Conservation (phyloP, 2,329 filamentous ascomycete genomes). For the Curvularia eragrostidis region DNA sequence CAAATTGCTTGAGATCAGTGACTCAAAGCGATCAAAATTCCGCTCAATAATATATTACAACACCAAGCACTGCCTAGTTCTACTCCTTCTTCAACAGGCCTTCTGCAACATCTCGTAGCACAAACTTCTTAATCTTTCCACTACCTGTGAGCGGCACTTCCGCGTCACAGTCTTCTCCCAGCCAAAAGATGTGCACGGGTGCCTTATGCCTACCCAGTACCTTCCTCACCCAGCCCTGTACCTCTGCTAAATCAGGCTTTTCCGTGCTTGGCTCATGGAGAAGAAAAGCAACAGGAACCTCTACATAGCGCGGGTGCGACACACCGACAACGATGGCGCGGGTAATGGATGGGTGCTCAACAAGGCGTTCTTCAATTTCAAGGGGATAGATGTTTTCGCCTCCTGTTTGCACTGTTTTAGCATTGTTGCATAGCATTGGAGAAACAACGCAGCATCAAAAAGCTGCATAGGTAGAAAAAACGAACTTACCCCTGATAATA, state of each 20-base stretch:
- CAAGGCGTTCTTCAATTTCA: conserved; percentile 76
- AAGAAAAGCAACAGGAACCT: conserved; percentile 73
- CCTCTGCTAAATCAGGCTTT: conserved; percentile 42
- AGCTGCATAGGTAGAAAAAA: background rate
- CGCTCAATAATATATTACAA: too few species aligned
- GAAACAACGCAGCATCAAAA: background rate
- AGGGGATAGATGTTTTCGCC: conserved; percentile 64
- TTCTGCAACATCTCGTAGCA: conserved; percentile 41
- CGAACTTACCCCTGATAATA: conserved; percentile 68
- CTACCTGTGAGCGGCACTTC: conserved; percentile 53
- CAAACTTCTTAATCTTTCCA: conserved; percentile 56
- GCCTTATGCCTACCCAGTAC: conserved; percentile 57
- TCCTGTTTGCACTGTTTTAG: conserved; percentile 25
- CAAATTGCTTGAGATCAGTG: too few species aligned
- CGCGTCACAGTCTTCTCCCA: conserved; percentile 60
- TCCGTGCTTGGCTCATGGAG: conserved; percentile 29
- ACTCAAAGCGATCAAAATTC: background rate
- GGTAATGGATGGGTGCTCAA: conserved; percentile 66
- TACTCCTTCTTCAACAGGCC: conserved; percentile 23
- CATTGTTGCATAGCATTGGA: background rate
- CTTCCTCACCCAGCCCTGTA: conserved; percentile 49
- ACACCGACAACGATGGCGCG: conserved; percentile 74
- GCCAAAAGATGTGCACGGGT: conserved; percentile 76
- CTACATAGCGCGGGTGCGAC: conserved; percentile 73
- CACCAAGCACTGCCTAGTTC: background rate